Evolutionary conservation across 2,329 filamentous ascomycete genomes (phyloP).

Genomic region (Hansfordia pulvinata): DNA sequence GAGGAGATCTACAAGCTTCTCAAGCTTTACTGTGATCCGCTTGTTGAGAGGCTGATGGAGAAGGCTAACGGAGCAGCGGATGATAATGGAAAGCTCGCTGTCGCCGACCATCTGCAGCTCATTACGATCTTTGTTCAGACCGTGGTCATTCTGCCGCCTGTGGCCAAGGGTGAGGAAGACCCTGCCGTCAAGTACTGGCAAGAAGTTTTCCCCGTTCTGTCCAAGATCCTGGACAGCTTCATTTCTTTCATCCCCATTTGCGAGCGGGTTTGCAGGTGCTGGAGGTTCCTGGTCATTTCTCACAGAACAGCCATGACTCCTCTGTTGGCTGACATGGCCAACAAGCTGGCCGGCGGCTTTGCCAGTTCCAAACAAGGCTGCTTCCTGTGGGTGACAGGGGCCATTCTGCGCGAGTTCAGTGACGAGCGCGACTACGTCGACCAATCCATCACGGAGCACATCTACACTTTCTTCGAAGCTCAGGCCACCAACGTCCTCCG

Average conservation of each 20-base stretch:
- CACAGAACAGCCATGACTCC: constrained; percentile 84
- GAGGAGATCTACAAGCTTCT: constrained; percentile 72
- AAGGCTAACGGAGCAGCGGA: constrained; percentile 78
- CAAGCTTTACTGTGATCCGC: constrained; percentile 85
- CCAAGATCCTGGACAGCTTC: constrained; percentile 80
- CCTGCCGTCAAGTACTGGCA: constrained; percentile 94
- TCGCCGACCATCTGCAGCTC: constrained; percentile 86
- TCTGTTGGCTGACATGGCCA: constrained; percentile 71
- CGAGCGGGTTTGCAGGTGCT: constrained; percentile 87
- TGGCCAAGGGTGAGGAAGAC: constrained; percentile 60
- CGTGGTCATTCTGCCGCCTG: constrained; percentile 54
- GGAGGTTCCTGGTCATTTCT: constrained; percentile 93
- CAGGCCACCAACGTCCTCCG: constrained; percentile 84
- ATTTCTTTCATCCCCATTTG: constrained; percentile 76
- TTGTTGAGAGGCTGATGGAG: constrained; percentile 72
- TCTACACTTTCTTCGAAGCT: constrained; percentile 89
- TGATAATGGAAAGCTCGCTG: constrained; percentile 69
- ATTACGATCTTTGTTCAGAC: constrained; percentile 81
- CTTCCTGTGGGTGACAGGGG: constrained; percentile 96
- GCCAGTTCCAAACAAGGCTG: constrained; percentile 79
- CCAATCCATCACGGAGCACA: constrained; percentile 66
- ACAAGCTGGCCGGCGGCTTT: constrained; percentile 79
- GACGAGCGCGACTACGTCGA: constrained; percentile 80
- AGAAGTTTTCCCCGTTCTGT: constrained; percentile 79
- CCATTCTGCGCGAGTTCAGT: constrained; percentile 89